These are phyloP conservation scores for Pseudopyricularia javanii DNA, from an alignment of 2,329 filamentous ascomycete genomes.

Conservation along the genomic window DNA sequence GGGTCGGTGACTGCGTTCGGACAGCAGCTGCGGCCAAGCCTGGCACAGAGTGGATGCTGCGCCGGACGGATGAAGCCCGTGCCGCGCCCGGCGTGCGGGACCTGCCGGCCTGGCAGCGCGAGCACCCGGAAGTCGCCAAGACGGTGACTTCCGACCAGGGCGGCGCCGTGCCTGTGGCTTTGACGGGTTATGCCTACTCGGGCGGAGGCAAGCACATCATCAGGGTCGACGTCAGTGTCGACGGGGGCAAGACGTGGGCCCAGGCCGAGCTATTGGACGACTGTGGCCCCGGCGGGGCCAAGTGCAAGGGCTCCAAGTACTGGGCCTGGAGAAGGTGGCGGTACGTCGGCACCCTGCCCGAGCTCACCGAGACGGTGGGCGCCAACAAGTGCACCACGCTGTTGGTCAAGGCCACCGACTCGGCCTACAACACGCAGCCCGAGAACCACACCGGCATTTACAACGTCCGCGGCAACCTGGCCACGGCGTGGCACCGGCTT, in stretches of 20 bases:
- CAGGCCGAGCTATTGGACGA: constrained; percentile 48
- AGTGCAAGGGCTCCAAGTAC: constrained; percentile 25
- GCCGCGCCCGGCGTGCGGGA: constrained; percentile 8
- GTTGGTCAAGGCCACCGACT: constrained; percentile 54
- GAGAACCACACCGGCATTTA: constrained; percentile 47
- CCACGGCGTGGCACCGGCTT: constrained; percentile 55
- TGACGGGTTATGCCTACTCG: constrained; percentile 56
- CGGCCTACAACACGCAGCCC: constrained; percentile 55
- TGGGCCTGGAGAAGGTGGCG: constrained; percentile 57
- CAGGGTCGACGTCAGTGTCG: constrained; percentile 54
- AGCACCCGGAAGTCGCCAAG: neutral
- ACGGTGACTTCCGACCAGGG: constrained; percentile 1
- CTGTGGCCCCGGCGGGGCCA: constrained; percentile 11
- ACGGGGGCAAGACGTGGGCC: constrained; percentile 51
- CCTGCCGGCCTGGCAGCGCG: constrained; percentile 6
- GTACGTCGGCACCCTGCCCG: constrained; percentile 35
- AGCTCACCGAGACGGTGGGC: neutral
- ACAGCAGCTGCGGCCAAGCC: neutral
- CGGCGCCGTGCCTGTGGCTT: constrained; percentile 17
- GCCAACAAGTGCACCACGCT: constrained; percentile 31
- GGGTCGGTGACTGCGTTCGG: constrained; percentile 23
- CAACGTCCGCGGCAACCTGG: constrained; percentile 52
- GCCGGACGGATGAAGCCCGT: constrained; percentile 3
- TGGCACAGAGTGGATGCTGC: constrained; percentile 1
- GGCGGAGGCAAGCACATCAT: constrained; percentile 54